Conservation (phyloP, 495 filamentous ascomycete genomes). For the Aspergillus ostianus region DNA sequence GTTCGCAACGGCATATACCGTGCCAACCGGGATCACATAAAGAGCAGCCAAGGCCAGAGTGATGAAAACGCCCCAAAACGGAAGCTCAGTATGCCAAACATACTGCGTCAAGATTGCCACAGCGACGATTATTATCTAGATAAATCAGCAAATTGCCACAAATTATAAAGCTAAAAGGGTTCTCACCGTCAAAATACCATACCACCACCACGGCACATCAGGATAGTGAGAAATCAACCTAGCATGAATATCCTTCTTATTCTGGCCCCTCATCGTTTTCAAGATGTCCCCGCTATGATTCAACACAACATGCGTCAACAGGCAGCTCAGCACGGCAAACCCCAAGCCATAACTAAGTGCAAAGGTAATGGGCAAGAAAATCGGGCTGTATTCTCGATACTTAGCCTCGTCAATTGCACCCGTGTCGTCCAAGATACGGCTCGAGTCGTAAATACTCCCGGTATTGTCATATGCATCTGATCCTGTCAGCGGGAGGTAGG, state of each 20-base stretch:
- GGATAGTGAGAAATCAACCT: conserved; percentile 72
- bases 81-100: conserved; percentile 74
- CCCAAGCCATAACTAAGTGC: conserved; percentile 74
- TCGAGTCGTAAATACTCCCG: conserved; percentile 71
- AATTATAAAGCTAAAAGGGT: background rate
- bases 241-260: conserved; percentile 71
- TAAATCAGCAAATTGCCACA: background rate
- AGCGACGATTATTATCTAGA: conserved; percentile 57
- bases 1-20: conserved; percentile 82
- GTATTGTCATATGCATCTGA: conserved; percentile 74
- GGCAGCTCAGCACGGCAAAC: conserved; percentile 70
- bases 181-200: conserved; percentile 58
- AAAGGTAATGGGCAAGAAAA: conserved; percentile 77
- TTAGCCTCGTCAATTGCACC: conserved; percentile 68
- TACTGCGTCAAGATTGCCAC: conserved; percentile 81
- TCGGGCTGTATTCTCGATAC: conserved; percentile 71
- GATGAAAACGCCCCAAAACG: conserved; percentile 75
- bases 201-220: conserved; percentile 75
- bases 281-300: conserved; percentile 22
- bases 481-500: conserved; percentile 77
- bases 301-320: conserved; percentile 18
- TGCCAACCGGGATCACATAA: conserved; percentile 79
- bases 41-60: conserved; percentile 68
- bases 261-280: conserved; percentile 14
- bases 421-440: conserved; percentile 65